Percentiles rank a stretch among this genome's conserved stretches.
These are phyloP conservation scores for Lentinula edodes DNA, from an alignment of 768 basidiomycete genomes.

Conservation along the genomic window DNA sequence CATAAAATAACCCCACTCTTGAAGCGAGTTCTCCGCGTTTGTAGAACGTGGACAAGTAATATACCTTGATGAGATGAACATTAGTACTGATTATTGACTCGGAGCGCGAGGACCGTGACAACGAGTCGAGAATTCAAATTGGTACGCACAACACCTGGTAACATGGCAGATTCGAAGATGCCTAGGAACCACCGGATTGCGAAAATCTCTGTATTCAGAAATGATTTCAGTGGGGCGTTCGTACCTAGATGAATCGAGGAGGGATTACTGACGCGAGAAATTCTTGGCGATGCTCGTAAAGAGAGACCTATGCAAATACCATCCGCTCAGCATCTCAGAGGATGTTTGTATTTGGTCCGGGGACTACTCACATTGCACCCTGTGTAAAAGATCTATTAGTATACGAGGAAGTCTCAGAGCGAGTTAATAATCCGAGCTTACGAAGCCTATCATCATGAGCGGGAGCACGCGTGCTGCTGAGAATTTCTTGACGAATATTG, in stretches of 20 bases:
- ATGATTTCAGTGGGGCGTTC: not conserved
- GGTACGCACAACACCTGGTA: conserved; percentile 34
- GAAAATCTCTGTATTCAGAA: conserved; percentile 29
- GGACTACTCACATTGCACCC: conserved; percentile 33
- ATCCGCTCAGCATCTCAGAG: not conserved
- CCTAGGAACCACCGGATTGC: conserved; percentile 44
- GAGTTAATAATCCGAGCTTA: conserved; percentile 15
- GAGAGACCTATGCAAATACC: conserved; percentile 28
- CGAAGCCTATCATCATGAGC: conserved; percentile 46
- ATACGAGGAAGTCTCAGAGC: not conserved
- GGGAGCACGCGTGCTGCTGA: conserved; percentile 43
- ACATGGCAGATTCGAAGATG: conserved; percentile 44
- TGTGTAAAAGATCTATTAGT: conserved; percentile 9
- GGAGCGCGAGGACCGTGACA: too few species aligned
- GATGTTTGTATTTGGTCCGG: not conserved
- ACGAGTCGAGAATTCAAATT: too few species aligned
- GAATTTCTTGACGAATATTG: conserved; percentile 41
- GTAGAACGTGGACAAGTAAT: conserved; percentile 49
- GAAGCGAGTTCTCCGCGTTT: conserved; percentile 46
- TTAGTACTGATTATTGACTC: too few species aligned
- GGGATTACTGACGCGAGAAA: conserved; percentile 30
- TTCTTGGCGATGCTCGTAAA: conserved; percentile 39
- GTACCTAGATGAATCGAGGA: not conserved
- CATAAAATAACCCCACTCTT: conserved; percentile 45
- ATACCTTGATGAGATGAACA: conserved; percentile 23